These are phyloP conservation scores for Tuber brumale DNA, from an alignment of 495 filamentous ascomycete genomes.

Conservation along the genomic window DNA sequence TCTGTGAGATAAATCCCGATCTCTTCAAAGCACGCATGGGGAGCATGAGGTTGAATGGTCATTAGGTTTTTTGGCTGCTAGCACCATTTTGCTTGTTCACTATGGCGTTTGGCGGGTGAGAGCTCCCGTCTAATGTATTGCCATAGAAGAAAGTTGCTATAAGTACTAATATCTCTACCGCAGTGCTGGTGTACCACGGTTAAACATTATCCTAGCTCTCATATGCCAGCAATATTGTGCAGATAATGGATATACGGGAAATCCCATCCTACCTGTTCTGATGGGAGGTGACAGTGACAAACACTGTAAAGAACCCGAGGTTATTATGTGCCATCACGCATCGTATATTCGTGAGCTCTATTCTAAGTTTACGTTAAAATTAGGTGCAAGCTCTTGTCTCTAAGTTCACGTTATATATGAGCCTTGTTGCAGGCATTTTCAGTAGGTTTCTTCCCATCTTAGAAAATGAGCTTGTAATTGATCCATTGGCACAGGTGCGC, in stretches of 20 bases:
- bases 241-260: slow-evolving; percentile 48
- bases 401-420: slow-evolving; percentile 66
- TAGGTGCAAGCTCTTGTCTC: slow-evolving; percentile 69
- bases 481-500: slow-evolving; percentile 45
- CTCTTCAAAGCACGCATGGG: neutral
- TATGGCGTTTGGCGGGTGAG: slow-evolving; percentile 71
- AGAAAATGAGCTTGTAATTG: neutral
- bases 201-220: slow-evolving; percentile 58
- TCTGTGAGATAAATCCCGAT: slow-evolving; percentile 51
- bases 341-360: neutral
- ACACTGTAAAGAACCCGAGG: slow-evolving; percentile 55
- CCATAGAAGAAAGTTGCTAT: neutral
- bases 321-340: slow-evolving; percentile 6
- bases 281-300: slow-evolving; percentile 58
- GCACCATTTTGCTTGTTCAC: slow-evolving; percentile 69
- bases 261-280: slow-evolving; percentile 57
- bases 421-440: slow-evolving; percentile 62
- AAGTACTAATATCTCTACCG: slow-evolving; percentile 1
- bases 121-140: slow-evolving; percentile 43
- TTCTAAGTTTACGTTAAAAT: neutral
- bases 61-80: slow-evolving; percentile 77
- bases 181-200: slow-evolving; percentile 31
- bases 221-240: slow-evolving; percentile 73
- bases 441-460: slow-evolving; percentile 43
- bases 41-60: slow-evolving; percentile 9